Evolutionary conservation across 202 grass and related monocot genomes (phyloP).

Genomic region (Setaria italica): DNA sequence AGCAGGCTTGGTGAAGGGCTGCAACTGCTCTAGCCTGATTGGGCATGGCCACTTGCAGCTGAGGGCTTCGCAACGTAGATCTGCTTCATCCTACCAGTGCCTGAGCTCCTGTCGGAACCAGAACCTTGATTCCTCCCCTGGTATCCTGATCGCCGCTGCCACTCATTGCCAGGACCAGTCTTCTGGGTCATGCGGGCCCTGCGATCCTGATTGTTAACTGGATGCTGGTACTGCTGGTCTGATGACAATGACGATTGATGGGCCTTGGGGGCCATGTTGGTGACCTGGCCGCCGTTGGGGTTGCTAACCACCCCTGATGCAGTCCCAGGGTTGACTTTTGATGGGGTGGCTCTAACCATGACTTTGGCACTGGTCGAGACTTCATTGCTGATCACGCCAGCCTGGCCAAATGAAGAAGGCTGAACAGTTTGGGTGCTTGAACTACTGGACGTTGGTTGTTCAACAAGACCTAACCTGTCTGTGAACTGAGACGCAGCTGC

Average conservation of each 20-base stretch:
- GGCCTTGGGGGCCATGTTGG: slow-evolving; percentile 48
- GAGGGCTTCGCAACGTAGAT: slow-evolving; percentile 88
- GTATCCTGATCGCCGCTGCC: slow-evolving; percentile 72
- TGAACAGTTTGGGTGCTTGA: slow-evolving; percentile 52
- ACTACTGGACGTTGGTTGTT: slow-evolving; percentile 58
- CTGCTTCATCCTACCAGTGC: slow-evolving; percentile 90
- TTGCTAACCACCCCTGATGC: slow-evolving; percentile 48
- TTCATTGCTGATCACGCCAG: slow-evolving; percentile 60
- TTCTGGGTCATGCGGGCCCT: slow-evolving; percentile 46
- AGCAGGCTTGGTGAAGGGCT: slow-evolving; percentile 2
- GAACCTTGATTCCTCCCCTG: slow-evolving; percentile 60
- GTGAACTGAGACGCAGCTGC: slow-evolving; percentile 52
- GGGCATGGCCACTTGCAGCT: slow-evolving; percentile 50
- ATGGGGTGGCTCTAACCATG: slow-evolving; percentile 38
- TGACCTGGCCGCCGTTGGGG: slow-evolving; percentile 46
- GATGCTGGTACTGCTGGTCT: slow-evolving; percentile 58
- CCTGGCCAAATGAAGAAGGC: slow-evolving; percentile 55
- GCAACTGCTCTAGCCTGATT: slow-evolving; percentile 49
- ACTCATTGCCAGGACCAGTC: slow-evolving; percentile 60
- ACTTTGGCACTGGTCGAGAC: slow-evolving; percentile 56
- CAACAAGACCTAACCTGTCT: slow-evolving; percentile 58
- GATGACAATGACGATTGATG: slow-evolving; percentile 47
- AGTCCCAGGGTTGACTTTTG: slow-evolving; percentile 46
- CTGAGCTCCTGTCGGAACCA: slow-evolving; percentile 68
- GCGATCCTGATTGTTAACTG: slow-evolving; percentile 56